Conservation (phyloP, 2,329 filamentous ascomycete species). For the Claviceps sorghi region DNA sequence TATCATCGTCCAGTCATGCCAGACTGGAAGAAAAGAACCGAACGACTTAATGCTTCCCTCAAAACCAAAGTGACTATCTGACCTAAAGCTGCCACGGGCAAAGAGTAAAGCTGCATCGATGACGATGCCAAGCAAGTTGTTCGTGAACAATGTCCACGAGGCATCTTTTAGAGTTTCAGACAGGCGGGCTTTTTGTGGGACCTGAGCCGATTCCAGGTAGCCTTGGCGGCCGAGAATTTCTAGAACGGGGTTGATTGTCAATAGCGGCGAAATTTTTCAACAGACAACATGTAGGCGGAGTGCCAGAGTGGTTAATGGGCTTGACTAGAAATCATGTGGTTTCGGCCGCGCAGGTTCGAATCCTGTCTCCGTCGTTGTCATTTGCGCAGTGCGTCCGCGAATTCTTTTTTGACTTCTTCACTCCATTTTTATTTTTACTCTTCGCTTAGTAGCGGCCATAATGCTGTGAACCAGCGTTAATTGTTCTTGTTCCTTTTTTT, state of each 20-base stretch:
- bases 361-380: conserved; percentile 9
- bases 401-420: background rate
- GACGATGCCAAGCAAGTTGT: background rate
- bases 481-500: no score
- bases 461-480: no score
- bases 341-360: conserved; percentile 11
- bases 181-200: background rate
- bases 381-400: accelerated
- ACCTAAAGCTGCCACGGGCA: background rate
- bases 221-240: background rate
- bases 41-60: background rate
- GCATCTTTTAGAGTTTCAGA: background rate
- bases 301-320: conserved; percentile 11
- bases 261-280: background rate
- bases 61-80: no score
- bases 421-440: background rate
- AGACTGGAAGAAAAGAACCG: background rate
- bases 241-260: background rate
- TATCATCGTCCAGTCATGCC: no score
- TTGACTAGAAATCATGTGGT: conserved; percentile 7
- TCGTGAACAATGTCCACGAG: background rate
- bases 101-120: background rate
- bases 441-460: no score
- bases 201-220: background rate
- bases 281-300: conserved; percentile 4